Evolutionary conservation across 2,329 filamentous ascomycete species (phyloP), one percentile per base, ranked within the genome.

Genomic region (Nothophaeocryptopus gaeumannii): DNA sequence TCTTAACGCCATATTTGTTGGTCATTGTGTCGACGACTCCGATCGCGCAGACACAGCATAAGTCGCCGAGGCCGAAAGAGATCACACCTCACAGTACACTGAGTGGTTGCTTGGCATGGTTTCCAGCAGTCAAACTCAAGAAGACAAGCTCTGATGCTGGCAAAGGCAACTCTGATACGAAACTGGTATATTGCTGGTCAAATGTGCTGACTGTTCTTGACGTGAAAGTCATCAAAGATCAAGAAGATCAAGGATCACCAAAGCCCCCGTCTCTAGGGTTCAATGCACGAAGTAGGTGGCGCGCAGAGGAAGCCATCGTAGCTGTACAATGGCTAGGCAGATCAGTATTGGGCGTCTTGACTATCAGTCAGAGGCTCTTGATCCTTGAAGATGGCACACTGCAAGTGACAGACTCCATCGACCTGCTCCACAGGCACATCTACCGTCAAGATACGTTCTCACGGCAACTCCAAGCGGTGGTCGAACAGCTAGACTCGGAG

Each of bases 1-100:
- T 99, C 78, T 77, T 99, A 49, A 99, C 93, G 0, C 93, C 93
- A 0, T 97, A 99, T 69, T 76, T 99, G 4, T 77, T 99, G 34
- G 93, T 99, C 33, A 91, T 99, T 61, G 93, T 99, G 10, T 99
- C 95, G 0, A 99, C 93, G 0, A 99, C 92, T 0, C 93, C 93
- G 0, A 80, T 97, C 32, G 93, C 95, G 3, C 91, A 96, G 67
- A 99, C 93, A 1, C 93, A 99, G 66, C 88, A 96, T 70, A 99
- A 99, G 71, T 85, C 89, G 14, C 83, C 89, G 2, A 80, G 93
- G 20, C 92, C 93, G 3, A 97, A 95, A 66, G 92, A 97, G 58
- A 83, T 97, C 8, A 84, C 84, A 26, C 88, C 89, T 1, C 92
- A 99, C 66, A 89, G 90, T 64, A 85, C 92, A 13, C 84, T 99